Percentiles rank a stretch among this genome's conserved stretches.
Conservation (phyloP, 208 protist genomes). For the Crithidia fasciculata region DNA sequence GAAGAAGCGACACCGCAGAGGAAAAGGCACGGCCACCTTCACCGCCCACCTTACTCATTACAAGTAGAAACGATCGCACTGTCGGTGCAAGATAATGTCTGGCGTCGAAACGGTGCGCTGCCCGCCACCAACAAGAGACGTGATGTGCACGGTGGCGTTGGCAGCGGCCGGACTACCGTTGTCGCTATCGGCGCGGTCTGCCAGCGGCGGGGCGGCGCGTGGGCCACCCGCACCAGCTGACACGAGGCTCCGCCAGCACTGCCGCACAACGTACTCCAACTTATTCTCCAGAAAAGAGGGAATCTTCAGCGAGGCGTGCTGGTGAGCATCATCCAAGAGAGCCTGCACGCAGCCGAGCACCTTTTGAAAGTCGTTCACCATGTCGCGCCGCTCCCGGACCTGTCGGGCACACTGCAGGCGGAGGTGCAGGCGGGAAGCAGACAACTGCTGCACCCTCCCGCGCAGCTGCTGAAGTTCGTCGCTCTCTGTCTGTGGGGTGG, state of each 20-base stretch:
- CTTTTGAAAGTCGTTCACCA: background rate
- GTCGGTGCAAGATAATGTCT: slow-evolving; percentile 9
- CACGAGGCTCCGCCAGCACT: slow-evolving; percentile 7
- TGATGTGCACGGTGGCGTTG: background rate
- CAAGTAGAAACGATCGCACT: background rate
- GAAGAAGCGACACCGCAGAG: background rate
- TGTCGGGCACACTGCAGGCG: slow-evolving; percentile 19
- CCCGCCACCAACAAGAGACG: background rate
- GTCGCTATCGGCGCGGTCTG: background rate
- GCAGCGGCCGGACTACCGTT: background rate
- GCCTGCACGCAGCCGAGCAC: slow-evolving; percentile 14
- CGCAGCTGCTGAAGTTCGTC: slow-evolving; percentile 41
- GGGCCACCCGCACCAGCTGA: background rate
- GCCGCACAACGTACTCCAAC: slow-evolving; percentile 15
- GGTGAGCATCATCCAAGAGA: background rate
- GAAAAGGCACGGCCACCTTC: background rate
- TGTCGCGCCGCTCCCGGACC: background rate
- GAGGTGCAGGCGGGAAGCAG: slow-evolving; percentile 11
- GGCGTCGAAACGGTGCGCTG: background rate
- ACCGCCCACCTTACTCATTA: background rate
- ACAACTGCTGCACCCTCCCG: slow-evolving; percentile 17
- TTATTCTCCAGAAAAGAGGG: background rate
- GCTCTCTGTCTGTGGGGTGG: slow-evolving; percentile 28
- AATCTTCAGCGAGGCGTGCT: background rate
- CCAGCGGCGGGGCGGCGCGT: background rate